Evolutionary conservation across 2,329 filamentous ascomycete species (phyloP).

Genomic region (Fusarium bactridioides): DNA sequence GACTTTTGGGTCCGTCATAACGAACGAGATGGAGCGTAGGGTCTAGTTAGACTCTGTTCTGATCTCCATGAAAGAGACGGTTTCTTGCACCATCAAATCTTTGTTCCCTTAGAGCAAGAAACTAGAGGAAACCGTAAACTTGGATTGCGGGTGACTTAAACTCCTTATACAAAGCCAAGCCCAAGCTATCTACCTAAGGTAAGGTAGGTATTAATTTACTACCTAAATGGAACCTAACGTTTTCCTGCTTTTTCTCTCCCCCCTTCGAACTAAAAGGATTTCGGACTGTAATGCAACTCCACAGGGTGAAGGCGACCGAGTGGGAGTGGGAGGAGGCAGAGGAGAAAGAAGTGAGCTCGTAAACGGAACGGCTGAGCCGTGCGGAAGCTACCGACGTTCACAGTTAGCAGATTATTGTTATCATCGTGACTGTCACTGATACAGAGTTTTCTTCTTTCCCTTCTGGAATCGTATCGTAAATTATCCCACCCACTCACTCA

Average conservation of each 20-base stretch:
- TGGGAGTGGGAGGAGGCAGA: not conserved
- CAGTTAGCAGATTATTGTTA: not conserved
- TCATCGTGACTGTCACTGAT: not conserved
- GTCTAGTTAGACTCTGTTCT: not conserved
- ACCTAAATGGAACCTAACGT: not conserved
- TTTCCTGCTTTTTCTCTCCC: not conserved
- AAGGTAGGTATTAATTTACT: not conserved
- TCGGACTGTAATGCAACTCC: not conserved
- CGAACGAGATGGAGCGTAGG: not conserved
- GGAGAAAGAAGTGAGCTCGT: not conserved
- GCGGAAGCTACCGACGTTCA: not conserved
- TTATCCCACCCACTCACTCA: conserved; percentile 12
- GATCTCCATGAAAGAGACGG: conserved; percentile 3
- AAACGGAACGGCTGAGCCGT: not conserved
- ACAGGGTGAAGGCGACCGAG: not conserved
- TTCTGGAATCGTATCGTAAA: not conserved
- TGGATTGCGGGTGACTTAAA: not conserved
- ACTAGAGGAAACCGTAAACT: not conserved
- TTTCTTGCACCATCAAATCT: not conserved
- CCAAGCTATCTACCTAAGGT: not conserved
- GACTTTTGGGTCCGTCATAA: conserved; percentile 41
- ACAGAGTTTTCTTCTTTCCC: not conserved
- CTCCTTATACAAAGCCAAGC: conserved; percentile 22
- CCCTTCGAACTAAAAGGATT: not conserved
- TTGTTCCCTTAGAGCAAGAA: not conserved